A percentile compares a stretch with the other conserved stretches of the same genome.
phyloP scores from a whole-genome alignment of 345 rosid species.

The Corymbia maculata region DNA sequence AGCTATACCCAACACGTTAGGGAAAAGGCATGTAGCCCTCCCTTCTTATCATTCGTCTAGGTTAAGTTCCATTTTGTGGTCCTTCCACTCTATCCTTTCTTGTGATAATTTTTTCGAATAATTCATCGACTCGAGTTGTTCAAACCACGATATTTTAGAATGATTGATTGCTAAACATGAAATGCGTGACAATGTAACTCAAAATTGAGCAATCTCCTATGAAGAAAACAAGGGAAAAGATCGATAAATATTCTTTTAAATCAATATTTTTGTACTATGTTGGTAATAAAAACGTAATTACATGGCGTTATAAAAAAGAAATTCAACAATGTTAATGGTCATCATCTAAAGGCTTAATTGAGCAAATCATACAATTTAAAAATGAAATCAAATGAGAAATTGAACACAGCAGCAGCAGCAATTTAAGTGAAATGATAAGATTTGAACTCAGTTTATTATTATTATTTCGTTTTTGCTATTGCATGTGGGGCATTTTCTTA shows the following conservation, averaged over 20 bases:
- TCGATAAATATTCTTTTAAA: accelerated
- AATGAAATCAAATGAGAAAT: not conserved
- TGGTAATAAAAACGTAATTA: accelerated
- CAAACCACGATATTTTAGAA: not conserved
- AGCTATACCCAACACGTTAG: not conserved
- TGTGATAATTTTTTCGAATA: not conserved
- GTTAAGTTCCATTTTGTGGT: not conserved
- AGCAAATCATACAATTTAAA: not conserved
- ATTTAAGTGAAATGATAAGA: not conserved
- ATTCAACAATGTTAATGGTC: accelerated
- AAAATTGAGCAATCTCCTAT: not conserved
- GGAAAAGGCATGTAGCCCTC: not conserved
- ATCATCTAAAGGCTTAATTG: not conserved
- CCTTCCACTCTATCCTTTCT: not conserved
- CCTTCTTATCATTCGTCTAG: not conserved
- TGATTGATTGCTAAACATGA: accelerated
- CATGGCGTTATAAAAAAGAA: accelerated
- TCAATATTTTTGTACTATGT: accelerated
- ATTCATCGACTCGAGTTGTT: not conserved
- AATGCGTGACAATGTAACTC: accelerated
- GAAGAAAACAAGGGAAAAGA: not conserved
- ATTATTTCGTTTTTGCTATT: not conserved
- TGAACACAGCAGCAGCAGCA: accelerated
- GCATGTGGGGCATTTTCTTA: not conserved
- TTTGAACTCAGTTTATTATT: not conserved